Base-by-base conservation (phyloP, 2,329 filamentous ascomycete genomes). In the Raffaelea ambrosiae region DNA sequence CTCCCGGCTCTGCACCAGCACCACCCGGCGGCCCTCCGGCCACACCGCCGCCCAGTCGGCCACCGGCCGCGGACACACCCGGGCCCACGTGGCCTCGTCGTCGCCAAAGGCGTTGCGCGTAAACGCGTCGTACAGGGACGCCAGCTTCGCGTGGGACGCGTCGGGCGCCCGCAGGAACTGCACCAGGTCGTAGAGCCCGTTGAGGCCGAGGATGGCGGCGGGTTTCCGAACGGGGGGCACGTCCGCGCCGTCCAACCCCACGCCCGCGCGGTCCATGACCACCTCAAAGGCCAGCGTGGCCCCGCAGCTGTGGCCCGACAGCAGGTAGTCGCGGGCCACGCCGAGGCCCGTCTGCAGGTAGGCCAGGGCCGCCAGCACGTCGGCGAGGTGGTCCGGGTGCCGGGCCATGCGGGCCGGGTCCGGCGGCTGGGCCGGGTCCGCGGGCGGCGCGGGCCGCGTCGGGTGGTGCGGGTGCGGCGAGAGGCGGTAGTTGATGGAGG, bases 121-220 rank as follows among this genome's bases (percentile, higher is more conserved):
- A 19, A 39, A 39, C 5, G n/a, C n/a, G 4, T 19, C n/a, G 36
- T 39, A 39, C 36, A 39, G 36, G 4, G 36, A 19, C 13, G n/a
- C n/a, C 36, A 39, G 36, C n/a, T 39, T 19, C 11, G 3, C 7
- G 36, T 39, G 36, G 13, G 36, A 39, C 36, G 9, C 36, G 13
- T 39, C 36, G 3, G 36, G 36, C n/a, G 36, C 36, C 4, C 13
- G 36, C 36, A 39, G n/a, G 13, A 39, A 47, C 4, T 42, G 44
- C 18, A 42, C 40, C 40, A 88, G 61, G 57, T 84, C 76, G 61
- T 86, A 86, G n/a, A 88, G 77, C 0, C 84, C 83, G 45, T 76
- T 75, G 18, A 84, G 63, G 23, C 79, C 74, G 3, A 85, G 58
- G 19, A 85, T 64, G 3, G 73, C 76, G 3, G 64, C 57, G 0